Evolutionary conservation across 1,139 yeast genomes (phyloP).

Genomic region (Suhomyces guaymorum): DNA sequence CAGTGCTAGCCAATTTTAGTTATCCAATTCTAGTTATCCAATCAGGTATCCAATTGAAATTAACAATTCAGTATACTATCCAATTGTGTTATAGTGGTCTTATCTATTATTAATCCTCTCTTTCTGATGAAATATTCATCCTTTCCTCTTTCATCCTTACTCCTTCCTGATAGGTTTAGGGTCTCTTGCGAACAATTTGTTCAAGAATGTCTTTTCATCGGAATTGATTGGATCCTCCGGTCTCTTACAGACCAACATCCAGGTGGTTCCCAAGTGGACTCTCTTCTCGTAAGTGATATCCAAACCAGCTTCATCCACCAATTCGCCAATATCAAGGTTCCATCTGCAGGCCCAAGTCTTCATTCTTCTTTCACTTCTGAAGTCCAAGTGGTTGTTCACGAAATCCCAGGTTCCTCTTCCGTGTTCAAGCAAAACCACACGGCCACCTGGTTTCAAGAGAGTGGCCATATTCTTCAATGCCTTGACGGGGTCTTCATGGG

Average conservation of each 20-base stretch:
- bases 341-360: conserved; percentile 96
- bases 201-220: conserved; percentile 47
- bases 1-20: too few relatives aligned
- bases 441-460: conserved; percentile 85
- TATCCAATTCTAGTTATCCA: too few relatives aligned
- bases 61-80: too few relatives aligned
- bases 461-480: conserved; percentile 74
- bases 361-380: conserved; percentile 79
- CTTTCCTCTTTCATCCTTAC: conserved; percentile 2
- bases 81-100: too few relatives aligned
- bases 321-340: conserved; percentile 89
- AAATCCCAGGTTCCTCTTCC: conserved; percentile 83
- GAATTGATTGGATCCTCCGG: conserved; percentile 58
- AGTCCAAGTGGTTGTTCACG: conserved; percentile 78
- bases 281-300: conserved; percentile 78
- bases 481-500: conserved; percentile 87
- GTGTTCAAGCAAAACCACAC: conserved; percentile 84
- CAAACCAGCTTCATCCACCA: conserved; percentile 80
- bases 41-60: too few relatives aligned
- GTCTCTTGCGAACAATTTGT: conserved; percentile 45
- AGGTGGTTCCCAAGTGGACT: conserved; percentile 91
- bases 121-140: neutral
- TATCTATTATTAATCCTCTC: too few relatives aligned
- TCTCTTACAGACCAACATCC: conserved; percentile 75
- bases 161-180: conserved; percentile 28